Evolutionary conservation across 352 stramenopile genomes (phyloP).

Genomic region (Pythium myriotylum): DNA sequence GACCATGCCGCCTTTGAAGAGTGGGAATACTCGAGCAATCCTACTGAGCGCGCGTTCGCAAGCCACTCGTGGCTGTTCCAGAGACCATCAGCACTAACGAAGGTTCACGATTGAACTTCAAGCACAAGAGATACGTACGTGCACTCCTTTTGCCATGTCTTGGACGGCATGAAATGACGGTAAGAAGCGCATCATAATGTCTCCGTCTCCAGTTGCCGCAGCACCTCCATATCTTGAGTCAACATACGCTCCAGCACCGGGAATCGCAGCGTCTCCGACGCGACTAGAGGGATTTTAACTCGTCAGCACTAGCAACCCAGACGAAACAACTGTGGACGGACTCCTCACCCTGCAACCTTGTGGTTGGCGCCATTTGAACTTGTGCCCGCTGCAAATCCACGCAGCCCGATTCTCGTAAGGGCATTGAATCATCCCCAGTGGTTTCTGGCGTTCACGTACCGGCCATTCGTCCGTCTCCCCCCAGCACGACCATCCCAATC

Average conservation of each 20-base stretch:
- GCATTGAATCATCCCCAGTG: too few relatives aligned
- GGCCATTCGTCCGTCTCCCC: slow-evolving; percentile 64
- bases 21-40: slow-evolving; percentile 56
- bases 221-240: slow-evolving; percentile 79
- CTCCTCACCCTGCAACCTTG: slow-evolving; percentile 81
- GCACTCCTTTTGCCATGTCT: slow-evolving; percentile 72
- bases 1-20: slow-evolving; percentile 79
- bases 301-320: background rate
- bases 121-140: slow-evolving; percentile 45
- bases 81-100: too few relatives aligned
- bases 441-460: too few relatives aligned
- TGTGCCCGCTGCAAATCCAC: slow-evolving; percentile 52
- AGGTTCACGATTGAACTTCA: too few relatives aligned
- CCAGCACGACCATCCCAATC: slow-evolving; percentile 87
- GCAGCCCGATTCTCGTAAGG: too few relatives aligned
- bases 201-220: slow-evolving; percentile 87
- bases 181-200: slow-evolving; percentile 93
- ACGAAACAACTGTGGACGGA: background rate
- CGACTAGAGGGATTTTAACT: slow-evolving; percentile 40
- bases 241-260: slow-evolving; percentile 86
- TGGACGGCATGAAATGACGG: slow-evolving; percentile 83
- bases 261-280: slow-evolving; percentile 85
- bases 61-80: slow-evolving; percentile 51
- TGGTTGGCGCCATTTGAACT: slow-evolving; percentile 91
- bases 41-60: slow-evolving; percentile 57